Base-by-base conservation (phyloP, 208 protist genomes). In the Leishmania lainsoni region DNA sequence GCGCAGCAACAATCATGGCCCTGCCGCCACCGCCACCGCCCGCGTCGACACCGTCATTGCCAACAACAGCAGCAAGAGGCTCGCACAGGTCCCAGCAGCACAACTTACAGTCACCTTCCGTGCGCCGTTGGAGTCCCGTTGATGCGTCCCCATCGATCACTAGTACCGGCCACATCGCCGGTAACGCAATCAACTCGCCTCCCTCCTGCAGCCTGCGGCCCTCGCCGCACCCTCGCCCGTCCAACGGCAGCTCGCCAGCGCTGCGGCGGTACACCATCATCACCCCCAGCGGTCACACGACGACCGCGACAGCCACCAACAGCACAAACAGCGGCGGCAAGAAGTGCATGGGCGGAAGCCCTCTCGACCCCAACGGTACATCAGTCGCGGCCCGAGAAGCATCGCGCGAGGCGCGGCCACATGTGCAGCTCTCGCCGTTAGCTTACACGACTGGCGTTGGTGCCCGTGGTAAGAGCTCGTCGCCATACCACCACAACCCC, bases 251-350 rank as follows among this genome's bases (percentile, higher is more conserved):
- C 51, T 84, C 81, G 12, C 81, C 81, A 17, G 76, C 81, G 22
- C 48, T 84, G 54, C 81, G 81, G 22, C 81, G 81, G n/a, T 84
- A 84, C 81, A 73, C 77, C 52, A 84, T 84, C 69, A 77, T 70
- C 35, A 72, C 76, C 17, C 74, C 74, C 75, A 70, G 56, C 45
- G 48, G 70, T 12, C 26, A 54, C 52, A 72, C 29, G 42, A 35
- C 75, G 2, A 35, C 66, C 48, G 65, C 32, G 3, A 83, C 54
- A 48, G 58, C 49, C n/a, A 72, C 20, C 61, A 54, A 83, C 65
- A 73, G 51, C 70, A 58, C 54, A 52, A 48, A 52, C 75, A 84
- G 80, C 49, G 52, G 59, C 6, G 56, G 75, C 54, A 42, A 69
- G 65, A 66, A 51, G 9, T 39, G 51, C 73, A 22, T 29, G 32